A percentile compares a stretch with the other conserved stretches of the same genome.
phyloP scores from a whole-genome alignment of 257 asterid genomes.

The Handroanthus guayacan region DNA sequence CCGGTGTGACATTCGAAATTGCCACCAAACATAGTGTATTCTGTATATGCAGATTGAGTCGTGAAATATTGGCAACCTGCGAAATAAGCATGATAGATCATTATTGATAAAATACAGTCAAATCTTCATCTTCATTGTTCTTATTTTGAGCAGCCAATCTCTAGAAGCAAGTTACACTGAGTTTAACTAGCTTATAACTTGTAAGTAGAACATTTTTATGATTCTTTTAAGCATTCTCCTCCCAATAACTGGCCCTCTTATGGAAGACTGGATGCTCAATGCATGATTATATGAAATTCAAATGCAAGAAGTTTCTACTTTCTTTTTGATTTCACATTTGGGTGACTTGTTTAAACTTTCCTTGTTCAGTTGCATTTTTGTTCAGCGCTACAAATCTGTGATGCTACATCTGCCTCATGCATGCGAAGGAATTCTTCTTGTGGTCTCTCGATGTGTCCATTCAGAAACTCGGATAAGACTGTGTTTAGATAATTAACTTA shows the following conservation, averaged over 20 bases:
- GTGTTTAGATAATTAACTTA: background rate
- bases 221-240: background rate
- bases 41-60: background rate
- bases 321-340: background rate
- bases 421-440: background rate
- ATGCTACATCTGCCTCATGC: background rate
- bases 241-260: background rate
- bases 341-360: slow-evolving; percentile 6
- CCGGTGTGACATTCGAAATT: background rate
- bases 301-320: background rate
- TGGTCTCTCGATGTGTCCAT: background rate
- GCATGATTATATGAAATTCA: background rate
- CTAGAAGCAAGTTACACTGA: background rate
- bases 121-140: background rate
- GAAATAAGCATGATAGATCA: background rate
- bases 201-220: background rate
- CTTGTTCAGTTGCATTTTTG: background rate
- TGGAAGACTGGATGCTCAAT: background rate
- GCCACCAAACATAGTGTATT: background rate
- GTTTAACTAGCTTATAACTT: slow-evolving; percentile 1
- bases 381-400: background rate
- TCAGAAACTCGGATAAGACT: background rate
- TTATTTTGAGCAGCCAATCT: background rate
- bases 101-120: background rate
- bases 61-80: slow-evolving; percentile 5